Base-by-base conservation (phyloP, 139 green algal species). In the Chara braunii region DNA sequence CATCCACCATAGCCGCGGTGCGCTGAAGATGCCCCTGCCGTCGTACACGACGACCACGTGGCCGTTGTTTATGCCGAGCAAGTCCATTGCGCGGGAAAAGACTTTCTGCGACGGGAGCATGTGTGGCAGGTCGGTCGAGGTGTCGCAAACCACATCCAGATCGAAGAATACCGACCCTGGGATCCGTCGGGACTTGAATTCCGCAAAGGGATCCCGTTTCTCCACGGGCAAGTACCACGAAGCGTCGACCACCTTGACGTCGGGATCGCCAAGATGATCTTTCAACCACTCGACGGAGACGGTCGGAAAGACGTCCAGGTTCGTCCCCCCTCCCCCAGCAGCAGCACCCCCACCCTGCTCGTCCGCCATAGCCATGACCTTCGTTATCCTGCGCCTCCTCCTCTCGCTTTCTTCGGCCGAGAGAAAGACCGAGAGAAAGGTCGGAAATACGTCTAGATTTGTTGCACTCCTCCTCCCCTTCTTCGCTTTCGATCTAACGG, bases 41-140 rank as follows among this genome's bases (percentile, higher is more conserved):
- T 98, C 92, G 60, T 97, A 98, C 30, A 95, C 57, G 14, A 97
- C 86, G 32, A 98, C 72, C 0, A 55, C 43, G 42, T 81, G 78
- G 40, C 80, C 64, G 24, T 77, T 75, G 23, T 28, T 64, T 14
- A 98, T 84, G 44, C 83, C 83, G 26, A 98, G 74, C 0, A 83
- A 85, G 44, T 94, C 83, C 35, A 83, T 78, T 2, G 88, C 90
- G 3, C 86, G 88, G 0, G 79, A 81, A 82, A 98, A 96, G 1
- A 31, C 63, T 0, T 37, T 28, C 29, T 67, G 18, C 2, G 54
- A 37, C 28, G 88, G 88, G 56, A 94, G 77, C 87, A 94, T 94
- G 80, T 95, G 88, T 0, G 88, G 90, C 37, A 92, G 70, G 52
- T 72, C 63, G 11, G 63, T 56, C 1, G 28, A 56, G n/a, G 63